Conservation (phyloP, 148 eudicot genomes). For the Limonium bicolor region DNA sequence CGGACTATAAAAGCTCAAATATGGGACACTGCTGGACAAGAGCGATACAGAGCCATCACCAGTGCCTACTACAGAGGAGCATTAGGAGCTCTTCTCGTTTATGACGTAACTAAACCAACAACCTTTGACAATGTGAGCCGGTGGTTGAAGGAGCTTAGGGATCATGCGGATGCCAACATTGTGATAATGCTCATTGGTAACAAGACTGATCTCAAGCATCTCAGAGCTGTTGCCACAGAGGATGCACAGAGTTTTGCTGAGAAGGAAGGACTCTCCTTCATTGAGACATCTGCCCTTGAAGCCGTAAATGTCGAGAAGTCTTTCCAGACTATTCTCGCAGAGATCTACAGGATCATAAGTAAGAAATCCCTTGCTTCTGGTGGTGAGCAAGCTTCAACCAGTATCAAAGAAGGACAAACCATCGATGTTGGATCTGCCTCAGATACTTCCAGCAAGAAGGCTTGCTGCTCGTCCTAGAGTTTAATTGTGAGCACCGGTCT, state of each 20-base stretch:
- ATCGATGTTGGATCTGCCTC: neutral
- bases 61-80: constrained; percentile 7
- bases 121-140: constrained; percentile 1
- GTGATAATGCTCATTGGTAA: constrained; percentile 6
- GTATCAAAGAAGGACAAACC: constrained; percentile 3
- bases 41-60: constrained; percentile 4
- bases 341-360: constrained; percentile 2
- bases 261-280: constrained; percentile 3
- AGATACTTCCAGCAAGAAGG: neutral
- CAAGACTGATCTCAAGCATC: constrained; percentile 4
- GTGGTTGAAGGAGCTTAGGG: constrained; percentile 2
- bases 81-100: constrained; percentile 4
- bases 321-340: constrained; percentile 2
- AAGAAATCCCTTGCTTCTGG: constrained; percentile 3
- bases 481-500: too few species aligned
- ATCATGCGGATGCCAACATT: constrained; percentile 5
- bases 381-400: constrained; percentile 1
- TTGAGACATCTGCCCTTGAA: constrained; percentile 6
- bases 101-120: constrained; percentile 3
- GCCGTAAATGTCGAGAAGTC: constrained; percentile 4
- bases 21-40: constrained; percentile 7
- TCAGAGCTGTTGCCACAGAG: constrained; percentile 1
- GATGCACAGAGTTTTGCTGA: constrained; percentile 5
- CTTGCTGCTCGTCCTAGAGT: constrained; percentile 5
- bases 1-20: constrained; percentile 4